phyloP scores from a whole-genome alignment of 176 grass and related monocot genomes.

The Musa troglodytarum region DNA sequence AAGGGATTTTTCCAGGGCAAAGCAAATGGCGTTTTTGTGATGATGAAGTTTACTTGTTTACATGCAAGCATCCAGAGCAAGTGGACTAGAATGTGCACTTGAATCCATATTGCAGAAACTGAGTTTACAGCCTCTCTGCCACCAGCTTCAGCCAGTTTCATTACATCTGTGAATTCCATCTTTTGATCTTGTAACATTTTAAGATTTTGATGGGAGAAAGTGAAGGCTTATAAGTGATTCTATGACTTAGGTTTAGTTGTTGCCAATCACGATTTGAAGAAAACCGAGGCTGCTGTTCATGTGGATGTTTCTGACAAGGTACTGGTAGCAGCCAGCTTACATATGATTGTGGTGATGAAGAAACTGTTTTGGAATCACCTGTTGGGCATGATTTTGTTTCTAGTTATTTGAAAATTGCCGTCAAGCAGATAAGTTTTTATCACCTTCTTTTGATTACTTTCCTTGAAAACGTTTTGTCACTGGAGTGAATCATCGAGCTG shows the following conservation, averaged over 20 bases:
- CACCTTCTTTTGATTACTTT: conserved; percentile 32
- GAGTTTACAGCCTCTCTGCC: not conserved
- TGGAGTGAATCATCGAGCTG: no score
- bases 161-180: conserved; percentile 15
- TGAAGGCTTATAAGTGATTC: not conserved
- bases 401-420: conserved; percentile 39
- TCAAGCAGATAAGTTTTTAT: conserved; percentile 27
- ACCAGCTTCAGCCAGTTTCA: conserved; percentile 3
- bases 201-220: not conserved
- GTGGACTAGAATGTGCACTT: conserved; percentile 26
- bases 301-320: conserved; percentile 8
- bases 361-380: conserved; percentile 29
- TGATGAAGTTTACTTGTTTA: conserved; percentile 40
- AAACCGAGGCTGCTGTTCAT: not conserved
- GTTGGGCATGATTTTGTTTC: conserved; percentile 42
- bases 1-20: conserved; percentile 19
- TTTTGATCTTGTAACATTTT: not conserved
- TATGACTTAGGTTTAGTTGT: not conserved
- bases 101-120: conserved; percentile 19
- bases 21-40: conserved; percentile 36
- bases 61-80: conserved; percentile 55
- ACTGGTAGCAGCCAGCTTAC: conserved; percentile 11
- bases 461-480: no score
- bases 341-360: conserved; percentile 6
- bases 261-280: not conserved